Percentiles rank a stretch among this genome's conserved stretches.
These are phyloP conservation scores for Darksidea phi DNA, from an alignment of 495 filamentous ascomycete genomes.

Conservation along the genomic window DNA sequence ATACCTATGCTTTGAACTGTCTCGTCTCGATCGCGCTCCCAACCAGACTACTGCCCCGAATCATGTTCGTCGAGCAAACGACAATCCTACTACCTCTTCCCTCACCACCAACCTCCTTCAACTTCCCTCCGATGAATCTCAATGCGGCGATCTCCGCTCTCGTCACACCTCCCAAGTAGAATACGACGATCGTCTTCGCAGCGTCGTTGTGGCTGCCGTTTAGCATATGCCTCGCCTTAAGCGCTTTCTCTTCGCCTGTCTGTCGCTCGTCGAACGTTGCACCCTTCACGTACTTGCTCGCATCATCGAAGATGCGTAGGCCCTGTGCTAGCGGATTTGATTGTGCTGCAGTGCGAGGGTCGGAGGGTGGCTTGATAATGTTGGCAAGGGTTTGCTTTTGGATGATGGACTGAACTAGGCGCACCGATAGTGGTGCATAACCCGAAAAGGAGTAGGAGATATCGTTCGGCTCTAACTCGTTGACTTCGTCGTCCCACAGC, in stretches of 20 bases:
- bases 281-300: conserved; percentile 78
- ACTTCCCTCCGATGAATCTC: conserved; percentile 74
- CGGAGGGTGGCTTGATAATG: conserved; percentile 47
- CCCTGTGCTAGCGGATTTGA: conserved; percentile 67
- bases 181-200: conserved; percentile 80
- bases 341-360: conserved; percentile 50
- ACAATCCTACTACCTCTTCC: conserved; percentile 75
- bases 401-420: conserved; percentile 90
- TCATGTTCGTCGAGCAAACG: conserved; percentile 86
- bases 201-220: conserved; percentile 59
- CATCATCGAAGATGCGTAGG: conserved; percentile 88
- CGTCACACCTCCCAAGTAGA: conserved; percentile 91
- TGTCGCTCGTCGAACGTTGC: conserved; percentile 89
- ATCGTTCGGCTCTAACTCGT: conserved; percentile 93
- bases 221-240: conserved; percentile 81
- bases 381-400: conserved; percentile 82
- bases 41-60: conserved; percentile 89
- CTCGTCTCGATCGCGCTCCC: conserved; percentile 76
- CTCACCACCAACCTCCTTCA: conserved; percentile 82
- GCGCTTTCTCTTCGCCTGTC: conserved; percentile 89
- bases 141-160: conserved; percentile 95
- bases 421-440: conserved; percentile 89
- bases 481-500: conserved; percentile 93
- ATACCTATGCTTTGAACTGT: conserved; percentile 51
- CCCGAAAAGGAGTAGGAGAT: conserved; percentile 97